These are phyloP conservation scores for Eremochloa ophiuroides DNA, from an alignment of 176 grass and related monocot species.

Conservation along the genomic window DNA sequence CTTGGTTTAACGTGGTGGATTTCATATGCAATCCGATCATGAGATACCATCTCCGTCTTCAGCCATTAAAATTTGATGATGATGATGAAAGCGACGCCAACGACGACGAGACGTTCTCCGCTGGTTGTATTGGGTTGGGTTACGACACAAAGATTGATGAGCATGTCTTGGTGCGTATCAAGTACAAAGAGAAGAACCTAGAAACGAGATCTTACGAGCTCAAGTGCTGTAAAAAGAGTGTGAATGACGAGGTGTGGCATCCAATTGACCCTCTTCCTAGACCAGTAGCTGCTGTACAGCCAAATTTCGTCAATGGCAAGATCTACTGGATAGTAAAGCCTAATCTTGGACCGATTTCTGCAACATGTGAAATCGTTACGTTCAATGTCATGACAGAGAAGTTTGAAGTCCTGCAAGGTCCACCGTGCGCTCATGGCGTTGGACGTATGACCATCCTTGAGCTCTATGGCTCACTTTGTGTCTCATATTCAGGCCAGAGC, in stretches of 20 bases:
- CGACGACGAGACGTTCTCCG: neutral
- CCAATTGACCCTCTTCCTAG: neutral
- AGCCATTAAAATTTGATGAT: neutral
- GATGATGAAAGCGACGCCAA: too few relatives aligned
- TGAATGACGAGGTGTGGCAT: neutral
- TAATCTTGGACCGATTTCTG: neutral
- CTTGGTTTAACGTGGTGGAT: neutral
- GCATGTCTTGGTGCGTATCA: too few relatives aligned
- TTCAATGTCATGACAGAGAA: neutral
- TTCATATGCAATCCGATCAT: constrained; percentile 18
- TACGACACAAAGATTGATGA: neutral
- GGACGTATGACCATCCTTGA: constrained; percentile 14
- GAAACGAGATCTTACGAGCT: neutral
- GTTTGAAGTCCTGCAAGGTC: constrained; percentile 32
- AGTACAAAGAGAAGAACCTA: constrained; percentile 11
- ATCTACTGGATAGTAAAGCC: constrained; percentile 33
- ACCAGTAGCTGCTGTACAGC: neutral
- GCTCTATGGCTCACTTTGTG: constrained; percentile 16
- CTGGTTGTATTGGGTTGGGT: constrained; percentile 11
- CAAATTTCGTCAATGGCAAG: neutral
- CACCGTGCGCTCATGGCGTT: neutral
- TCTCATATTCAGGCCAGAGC: constrained; percentile 1
- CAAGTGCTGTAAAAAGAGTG: neutral
- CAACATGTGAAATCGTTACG: neutral
- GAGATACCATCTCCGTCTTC: neutral